Percentiles rank a stretch among this genome's conserved stretches.
These are phyloP conservation scores for Amylostereum areolatum DNA, from an alignment of 1,284 basidiomycete genomes.

Conservation along the genomic window DNA sequence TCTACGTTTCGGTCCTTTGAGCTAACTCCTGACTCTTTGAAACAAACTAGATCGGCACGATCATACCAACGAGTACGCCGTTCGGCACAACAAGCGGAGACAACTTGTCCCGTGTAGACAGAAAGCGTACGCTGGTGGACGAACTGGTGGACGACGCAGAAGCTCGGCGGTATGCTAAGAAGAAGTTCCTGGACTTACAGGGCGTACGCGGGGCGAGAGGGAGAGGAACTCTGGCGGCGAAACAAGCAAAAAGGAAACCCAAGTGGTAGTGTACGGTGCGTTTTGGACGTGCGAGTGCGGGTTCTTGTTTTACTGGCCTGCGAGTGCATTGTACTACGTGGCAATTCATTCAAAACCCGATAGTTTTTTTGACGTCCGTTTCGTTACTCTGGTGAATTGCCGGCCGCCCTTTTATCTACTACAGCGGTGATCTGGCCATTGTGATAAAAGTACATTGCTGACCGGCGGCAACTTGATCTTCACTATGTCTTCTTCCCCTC, in stretches of 20 bases:
- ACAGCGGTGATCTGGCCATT: too few relatives aligned
- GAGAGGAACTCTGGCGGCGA: conserved; percentile 66
- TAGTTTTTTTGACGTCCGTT: too few relatives aligned
- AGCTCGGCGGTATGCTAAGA: conserved; percentile 85
- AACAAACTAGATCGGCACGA: conserved; percentile 74
- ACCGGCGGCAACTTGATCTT: too few relatives aligned
- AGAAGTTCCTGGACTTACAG: conserved; percentile 88
- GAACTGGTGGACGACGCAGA: conserved; percentile 86
- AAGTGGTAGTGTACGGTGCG: conserved; percentile 54
- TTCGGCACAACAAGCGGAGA: conserved; percentile 71
- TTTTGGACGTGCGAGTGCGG: not conserved
- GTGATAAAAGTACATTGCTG: too few relatives aligned
- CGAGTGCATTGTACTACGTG: too few relatives aligned
- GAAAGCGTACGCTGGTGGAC: conserved; percentile 83
- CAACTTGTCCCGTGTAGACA: conserved; percentile 60
- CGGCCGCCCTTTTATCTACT: too few relatives aligned
- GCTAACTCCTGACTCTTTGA: conserved; percentile 9
- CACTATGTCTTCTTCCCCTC: too few relatives aligned
- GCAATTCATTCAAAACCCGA: too few relatives aligned
- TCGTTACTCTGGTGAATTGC: too few relatives aligned
- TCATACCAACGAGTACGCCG: conserved; percentile 71
- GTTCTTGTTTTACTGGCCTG: too few relatives aligned
- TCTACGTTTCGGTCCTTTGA: conserved; percentile 4
- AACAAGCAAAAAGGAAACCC: conserved; percentile 51
- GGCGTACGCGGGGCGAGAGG: conserved; percentile 66